A percentile compares a stretch with the other conserved stretches of the same genome.
Evolutionary conservation across 306 rosid species (phyloP).

Genomic region (Boehmeria nivea): DNA sequence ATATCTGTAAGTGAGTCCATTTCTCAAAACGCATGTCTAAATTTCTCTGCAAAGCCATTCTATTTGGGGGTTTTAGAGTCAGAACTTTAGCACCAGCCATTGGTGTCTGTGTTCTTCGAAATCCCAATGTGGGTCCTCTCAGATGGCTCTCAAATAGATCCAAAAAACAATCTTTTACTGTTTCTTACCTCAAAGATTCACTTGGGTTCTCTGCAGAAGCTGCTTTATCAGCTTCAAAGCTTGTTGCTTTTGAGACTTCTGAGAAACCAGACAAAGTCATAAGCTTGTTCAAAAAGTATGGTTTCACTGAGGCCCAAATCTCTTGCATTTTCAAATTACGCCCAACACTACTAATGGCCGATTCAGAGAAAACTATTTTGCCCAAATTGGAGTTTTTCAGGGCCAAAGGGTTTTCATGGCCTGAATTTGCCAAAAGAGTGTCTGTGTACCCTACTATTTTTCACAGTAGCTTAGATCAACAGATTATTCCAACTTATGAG

Average conservation of each 20-base stretch:
- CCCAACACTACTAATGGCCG: neutral
- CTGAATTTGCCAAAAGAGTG: neutral
- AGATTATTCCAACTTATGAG: neutral
- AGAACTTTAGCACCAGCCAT: neutral
- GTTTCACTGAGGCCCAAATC: neutral
- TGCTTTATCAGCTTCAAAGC: neutral
- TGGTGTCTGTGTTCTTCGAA: neutral
- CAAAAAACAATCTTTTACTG: neutral
- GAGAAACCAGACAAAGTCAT: neutral
- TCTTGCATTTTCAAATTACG: neutral
- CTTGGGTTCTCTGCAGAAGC: neutral
- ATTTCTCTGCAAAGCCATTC: slow-evolving; percentile 7
- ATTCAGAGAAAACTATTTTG: neutral
- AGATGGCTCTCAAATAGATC: neutral
- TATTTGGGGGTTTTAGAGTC: neutral
- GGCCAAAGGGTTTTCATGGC: neutral
- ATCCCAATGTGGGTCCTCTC: too few species aligned
- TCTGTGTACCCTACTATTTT: neutral
- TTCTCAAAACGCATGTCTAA: slow-evolving; percentile 6
- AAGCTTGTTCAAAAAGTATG: neutral
- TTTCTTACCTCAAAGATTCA: neutral
- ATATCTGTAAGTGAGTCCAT: too few species aligned
- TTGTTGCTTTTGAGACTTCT: neutral
- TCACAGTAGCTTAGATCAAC: neutral
- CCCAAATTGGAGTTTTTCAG: neutral